Base-by-base conservation (phyloP, 2,329 filamentous ascomycete species). In the Verticillium alfalfae region DNA sequence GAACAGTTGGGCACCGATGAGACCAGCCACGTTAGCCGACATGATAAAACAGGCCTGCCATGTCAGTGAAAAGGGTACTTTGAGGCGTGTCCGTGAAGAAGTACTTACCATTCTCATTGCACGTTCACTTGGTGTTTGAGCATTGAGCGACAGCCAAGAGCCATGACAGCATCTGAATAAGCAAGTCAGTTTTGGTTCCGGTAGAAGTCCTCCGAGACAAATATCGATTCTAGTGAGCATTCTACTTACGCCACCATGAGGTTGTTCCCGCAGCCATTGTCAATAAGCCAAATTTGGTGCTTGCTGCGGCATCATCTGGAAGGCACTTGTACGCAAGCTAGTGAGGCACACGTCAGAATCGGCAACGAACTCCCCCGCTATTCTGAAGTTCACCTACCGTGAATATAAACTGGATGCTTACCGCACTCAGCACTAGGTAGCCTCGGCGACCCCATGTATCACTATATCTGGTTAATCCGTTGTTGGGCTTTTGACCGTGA, bases 1-100 rank as follows among this genome's bases (percentile, higher is more conserved):
- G 61, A 73, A 73, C 6, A 73, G 58, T 57, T 72, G 69, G 15
- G 68, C 67, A n/a, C 71, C 71, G 22, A 71, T 65, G 13, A 72
- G 69, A 2, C 69, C 70, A 6, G 70, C 67, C n/a, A 67, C 66
- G 58, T 73, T 73, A 22, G 69, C 70, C 1, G 69, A 67, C 70
- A 73, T 72, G 57, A 73, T 71, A 37, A 72, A 64, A n/a, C 72
- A 67, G 38, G 71, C 70, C 69, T 61, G n/a, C 12, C 12, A 31
- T 31, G 9, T 31, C 16, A 49, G 41, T 34, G 26, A 26, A 3
- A 26, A 26, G 26, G 26, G 26, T 26, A 5, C 5, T 3, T 3
- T 26, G 26, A 2, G 26, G 26, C 26, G 26, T 26, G 26, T 5
- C 26, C 26, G 26, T 26, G 2, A 26, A 26, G 26, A 26, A 26